Percentiles rank a stretch among this genome's conserved stretches.
Evolutionary conservation across 202 grass and related monocot species (phyloP).

Genomic region (Saccharum hybrid): DNA sequence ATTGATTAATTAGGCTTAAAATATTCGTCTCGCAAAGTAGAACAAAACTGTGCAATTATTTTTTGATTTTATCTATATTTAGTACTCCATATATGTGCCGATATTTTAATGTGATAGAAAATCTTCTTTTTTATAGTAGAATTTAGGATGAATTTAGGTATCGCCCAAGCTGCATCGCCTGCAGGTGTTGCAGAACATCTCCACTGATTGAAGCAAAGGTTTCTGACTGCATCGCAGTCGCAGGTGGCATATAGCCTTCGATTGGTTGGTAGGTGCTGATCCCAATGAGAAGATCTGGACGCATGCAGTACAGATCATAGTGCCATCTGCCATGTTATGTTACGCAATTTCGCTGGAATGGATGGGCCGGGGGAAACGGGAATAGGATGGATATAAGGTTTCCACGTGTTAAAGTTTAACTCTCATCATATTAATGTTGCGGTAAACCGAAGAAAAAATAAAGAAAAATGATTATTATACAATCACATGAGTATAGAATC

Average conservation of each 20-base stretch:
- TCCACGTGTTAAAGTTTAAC: too few species aligned
- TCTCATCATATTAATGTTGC: too few species aligned
- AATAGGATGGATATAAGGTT: background rate
- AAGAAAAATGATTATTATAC: background rate
- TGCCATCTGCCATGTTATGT: constrained; percentile 15
- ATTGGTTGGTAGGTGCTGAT: background rate
- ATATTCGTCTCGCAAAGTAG: too few species aligned
- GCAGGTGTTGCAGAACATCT: background rate
- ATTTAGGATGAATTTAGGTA: too few species aligned
- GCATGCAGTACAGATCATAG: background rate
- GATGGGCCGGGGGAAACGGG: background rate
- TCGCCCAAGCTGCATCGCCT: background rate
- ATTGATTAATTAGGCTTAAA: too few species aligned
- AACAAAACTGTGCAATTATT: too few species aligned
- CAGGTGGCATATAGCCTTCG: background rate
- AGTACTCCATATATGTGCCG: too few species aligned
- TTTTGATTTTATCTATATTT: too few species aligned
- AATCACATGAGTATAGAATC: background rate
- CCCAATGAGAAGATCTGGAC: background rate
- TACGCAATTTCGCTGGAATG: background rate
- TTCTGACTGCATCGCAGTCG: background rate
- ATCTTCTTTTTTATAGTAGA: too few species aligned
- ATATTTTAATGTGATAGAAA: too few species aligned
- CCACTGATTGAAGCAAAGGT: background rate
- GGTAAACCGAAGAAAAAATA: background rate